Evolutionary conservation across 441 rosid genomes (phyloP).

Genomic region (Gossypium gossypioides): DNA sequence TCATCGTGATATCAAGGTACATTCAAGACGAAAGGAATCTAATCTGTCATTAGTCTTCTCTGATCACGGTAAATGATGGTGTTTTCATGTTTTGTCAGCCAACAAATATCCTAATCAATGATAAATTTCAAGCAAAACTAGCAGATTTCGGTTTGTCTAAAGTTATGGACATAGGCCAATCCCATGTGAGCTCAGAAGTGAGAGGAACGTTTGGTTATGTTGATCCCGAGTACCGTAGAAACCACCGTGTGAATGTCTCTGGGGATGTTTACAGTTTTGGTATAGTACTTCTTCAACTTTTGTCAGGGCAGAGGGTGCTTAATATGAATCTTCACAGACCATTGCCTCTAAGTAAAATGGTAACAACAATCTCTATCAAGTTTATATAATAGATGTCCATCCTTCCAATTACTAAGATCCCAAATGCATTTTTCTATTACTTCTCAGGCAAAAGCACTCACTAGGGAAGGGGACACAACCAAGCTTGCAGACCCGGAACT

Average conservation of each 20-base stretch:
- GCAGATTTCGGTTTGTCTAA: constrained; percentile 52
- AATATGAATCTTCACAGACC: constrained; percentile 31
- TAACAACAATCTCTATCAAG: constrained; percentile 6
- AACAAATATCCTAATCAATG: constrained; percentile 45
- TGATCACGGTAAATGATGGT: neutral
- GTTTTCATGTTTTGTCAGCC: constrained; percentile 29
- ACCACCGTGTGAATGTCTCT: constrained; percentile 43
- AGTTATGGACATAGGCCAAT: constrained; percentile 47
- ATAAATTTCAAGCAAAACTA: constrained; percentile 47
- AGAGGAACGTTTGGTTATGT: constrained; percentile 58
- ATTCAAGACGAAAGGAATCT: neutral
- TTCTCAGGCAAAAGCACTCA: constrained; percentile 35
- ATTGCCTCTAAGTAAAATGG: constrained; percentile 44
- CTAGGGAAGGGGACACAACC: constrained; percentile 30
- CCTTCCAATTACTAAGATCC: neutral
- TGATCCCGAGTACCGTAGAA: constrained; percentile 47
- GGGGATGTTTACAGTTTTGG: constrained; percentile 61
- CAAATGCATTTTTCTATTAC: neutral
- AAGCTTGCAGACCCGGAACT: constrained; percentile 47
- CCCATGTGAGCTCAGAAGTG: constrained; percentile 56
- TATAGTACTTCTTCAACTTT: constrained; percentile 45
- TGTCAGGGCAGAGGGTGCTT: constrained; percentile 48
- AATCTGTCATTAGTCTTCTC: neutral
- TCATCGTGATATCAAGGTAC: constrained; percentile 51
- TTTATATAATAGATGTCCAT: neutral